Evolutionary conservation across 305 asterid species (phyloP).

Genomic region (Stenogyne calaminthoides): DNA sequence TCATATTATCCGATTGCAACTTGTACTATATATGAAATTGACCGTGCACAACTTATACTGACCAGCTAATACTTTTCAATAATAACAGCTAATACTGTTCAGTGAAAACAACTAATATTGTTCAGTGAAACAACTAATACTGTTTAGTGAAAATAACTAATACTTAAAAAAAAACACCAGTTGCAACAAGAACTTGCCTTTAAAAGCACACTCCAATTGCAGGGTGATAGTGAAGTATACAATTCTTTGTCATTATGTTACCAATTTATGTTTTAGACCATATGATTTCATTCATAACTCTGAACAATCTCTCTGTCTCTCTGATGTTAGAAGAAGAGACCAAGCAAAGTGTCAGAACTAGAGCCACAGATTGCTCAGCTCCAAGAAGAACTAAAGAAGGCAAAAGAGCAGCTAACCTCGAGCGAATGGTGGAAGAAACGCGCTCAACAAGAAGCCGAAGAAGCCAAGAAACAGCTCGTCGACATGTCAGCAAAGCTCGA

Average conservation of each 20-base stretch:
- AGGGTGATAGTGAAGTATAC: neutral
- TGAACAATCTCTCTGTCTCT: neutral
- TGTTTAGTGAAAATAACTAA: too few relatives aligned
- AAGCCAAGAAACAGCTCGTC: conserved; percentile 60
- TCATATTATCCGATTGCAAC: too few relatives aligned
- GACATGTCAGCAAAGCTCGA: conserved; percentile 61
- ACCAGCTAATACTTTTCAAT: too few relatives aligned
- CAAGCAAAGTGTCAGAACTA: conserved; percentile 49
- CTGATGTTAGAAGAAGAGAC: conserved; percentile 56
- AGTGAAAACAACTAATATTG: too few relatives aligned
- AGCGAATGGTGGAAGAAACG: conserved; percentile 63
- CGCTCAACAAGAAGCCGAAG: conserved; percentile 74
- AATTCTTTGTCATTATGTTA: too few relatives aligned
- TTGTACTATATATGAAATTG: too few relatives aligned
- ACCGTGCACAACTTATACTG: too few relatives aligned
- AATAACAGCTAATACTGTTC: too few relatives aligned
- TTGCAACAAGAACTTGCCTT: too few relatives aligned
- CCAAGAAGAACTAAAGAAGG: conserved; percentile 70
- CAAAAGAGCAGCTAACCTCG: conserved; percentile 63
- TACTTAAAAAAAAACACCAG: too few relatives aligned
- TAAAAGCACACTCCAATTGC: neutral
- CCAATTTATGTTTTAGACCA: neutral
- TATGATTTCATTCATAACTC: neutral
- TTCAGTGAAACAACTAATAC: too few relatives aligned
- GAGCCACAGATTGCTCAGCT: conserved; percentile 69